Evolutionary conservation across 768 basidiomycete species (phyloP).

Genomic region (Exidia glandulosa): DNA sequence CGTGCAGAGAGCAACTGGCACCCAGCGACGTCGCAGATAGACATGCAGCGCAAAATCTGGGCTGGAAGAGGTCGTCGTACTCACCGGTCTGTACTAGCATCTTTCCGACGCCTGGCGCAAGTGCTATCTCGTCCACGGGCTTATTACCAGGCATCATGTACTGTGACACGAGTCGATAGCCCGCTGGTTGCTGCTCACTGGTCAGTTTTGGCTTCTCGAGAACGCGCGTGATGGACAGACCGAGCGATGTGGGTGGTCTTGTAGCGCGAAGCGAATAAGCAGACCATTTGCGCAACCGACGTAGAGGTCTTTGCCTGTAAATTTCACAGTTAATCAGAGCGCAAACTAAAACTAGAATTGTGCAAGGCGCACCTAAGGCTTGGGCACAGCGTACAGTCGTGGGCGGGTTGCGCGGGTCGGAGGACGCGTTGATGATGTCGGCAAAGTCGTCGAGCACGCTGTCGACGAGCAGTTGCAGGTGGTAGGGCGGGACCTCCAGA

Average conservation of each 20-base stretch:
- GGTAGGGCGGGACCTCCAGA: conserved; percentile 51
- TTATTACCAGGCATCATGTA: conserved; percentile 59
- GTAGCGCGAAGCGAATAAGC: conserved; percentile 67
- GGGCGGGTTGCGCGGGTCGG: conserved; percentile 10
- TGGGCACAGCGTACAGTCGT: conserved; percentile 34
- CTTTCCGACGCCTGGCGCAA: conserved; percentile 65
- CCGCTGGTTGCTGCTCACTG: conserved; percentile 33
- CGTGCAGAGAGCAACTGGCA: too few species aligned
- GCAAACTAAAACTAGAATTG: conserved; percentile 1
- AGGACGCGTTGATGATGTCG: conserved; percentile 6
- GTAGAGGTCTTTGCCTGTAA: conserved; percentile 70
- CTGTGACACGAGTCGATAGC: conserved; percentile 57
- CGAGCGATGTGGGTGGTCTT: conserved; percentile 41
- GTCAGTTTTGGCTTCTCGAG: conserved; percentile 10
- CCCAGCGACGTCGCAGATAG: too few species aligned
- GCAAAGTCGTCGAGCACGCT: conserved; percentile 17
- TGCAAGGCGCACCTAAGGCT: conserved; percentile 38
- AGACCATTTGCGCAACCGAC: conserved; percentile 80
- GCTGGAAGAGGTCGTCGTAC: too few species aligned
- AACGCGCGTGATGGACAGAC: conserved; percentile 21
- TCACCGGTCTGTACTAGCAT: conserved; percentile 68
- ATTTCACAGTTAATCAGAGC: conserved; percentile 2
- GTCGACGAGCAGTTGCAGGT: conserved; percentile 37
- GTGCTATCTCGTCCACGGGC: conserved; percentile 68
- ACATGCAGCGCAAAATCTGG: neutral